phyloP scores from a whole-genome alignment of 352 stramenopile genomes.

The Pseudoperonospora humuli region DNA sequence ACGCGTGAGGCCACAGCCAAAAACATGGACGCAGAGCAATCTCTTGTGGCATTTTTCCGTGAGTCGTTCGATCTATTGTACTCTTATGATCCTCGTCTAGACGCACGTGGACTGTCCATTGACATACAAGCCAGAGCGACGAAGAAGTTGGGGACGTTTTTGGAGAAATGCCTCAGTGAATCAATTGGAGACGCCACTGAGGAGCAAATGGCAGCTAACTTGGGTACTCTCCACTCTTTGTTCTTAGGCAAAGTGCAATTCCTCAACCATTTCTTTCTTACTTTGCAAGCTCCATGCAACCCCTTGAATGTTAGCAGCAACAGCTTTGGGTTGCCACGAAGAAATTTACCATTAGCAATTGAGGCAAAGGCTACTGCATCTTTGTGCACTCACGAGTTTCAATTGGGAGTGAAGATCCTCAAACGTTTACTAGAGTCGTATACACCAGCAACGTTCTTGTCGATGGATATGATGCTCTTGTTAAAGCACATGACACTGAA shows the following conservation, averaged over 20 bases:
- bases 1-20: conserved; percentile 6
- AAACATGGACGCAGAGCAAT: conserved; percentile 4
- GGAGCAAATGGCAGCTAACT: neutral
- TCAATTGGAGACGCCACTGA: neutral
- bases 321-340: conserved; percentile 1
- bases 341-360: conserved; percentile 20
- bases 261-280: conserved; percentile 44
- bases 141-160: conserved; percentile 22
- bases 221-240: conserved; percentile 7
- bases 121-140: conserved; percentile 11
- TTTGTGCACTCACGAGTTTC: conserved; percentile 1
- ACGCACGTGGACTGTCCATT: conserved; percentile 27
- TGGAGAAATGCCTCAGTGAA: conserved; percentile 17
- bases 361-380: conserved; percentile 2
- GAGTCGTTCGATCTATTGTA: conserved; percentile 33
- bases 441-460: neutral
- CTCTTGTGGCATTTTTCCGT: conserved; percentile 20
- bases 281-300: conserved; percentile 24
- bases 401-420: conserved; percentile 15
- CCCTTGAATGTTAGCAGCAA: conserved; percentile 1
- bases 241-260: conserved; percentile 33
- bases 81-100: conserved; percentile 25
- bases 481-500: conserved; percentile 38
- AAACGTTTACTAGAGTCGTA: conserved; percentile 9
- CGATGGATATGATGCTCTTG: conserved; percentile 32